phyloP scores from a whole-genome alignment of 2,329 filamentous ascomycete species.

The Fonsecaea pugnacius region DNA sequence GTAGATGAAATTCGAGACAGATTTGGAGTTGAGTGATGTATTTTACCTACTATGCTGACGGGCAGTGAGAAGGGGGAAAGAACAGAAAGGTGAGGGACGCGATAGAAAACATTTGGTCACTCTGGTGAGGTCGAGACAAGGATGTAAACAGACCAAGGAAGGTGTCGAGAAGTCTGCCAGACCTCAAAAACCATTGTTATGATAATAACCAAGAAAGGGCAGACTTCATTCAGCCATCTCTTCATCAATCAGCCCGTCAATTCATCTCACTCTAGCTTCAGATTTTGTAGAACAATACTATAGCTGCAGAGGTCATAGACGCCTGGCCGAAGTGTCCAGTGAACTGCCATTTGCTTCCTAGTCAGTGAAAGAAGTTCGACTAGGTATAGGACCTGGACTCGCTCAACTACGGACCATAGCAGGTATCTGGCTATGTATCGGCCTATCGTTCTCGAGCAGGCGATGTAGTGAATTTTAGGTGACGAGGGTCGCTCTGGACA shows the following conservation, averaged over 20 bases:
- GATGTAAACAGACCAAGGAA: background rate
- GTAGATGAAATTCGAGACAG: background rate
- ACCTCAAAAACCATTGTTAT: background rate
- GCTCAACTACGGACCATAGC: too few relatives aligned
- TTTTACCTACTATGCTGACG: background rate
- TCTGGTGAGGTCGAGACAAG: background rate
- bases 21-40: background rate
- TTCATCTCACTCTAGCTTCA: background rate
- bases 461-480: too few relatives aligned
- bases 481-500: conserved; percentile 25
- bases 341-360: background rate
- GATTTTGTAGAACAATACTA: too few relatives aligned
- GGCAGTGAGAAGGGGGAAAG: background rate
- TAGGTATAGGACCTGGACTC: background rate
- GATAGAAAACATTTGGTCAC: background rate
- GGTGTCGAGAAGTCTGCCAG: background rate
- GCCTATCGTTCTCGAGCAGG: too few relatives aligned
- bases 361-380: background rate
- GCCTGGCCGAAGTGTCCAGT: background rate
- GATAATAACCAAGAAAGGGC: background rate
- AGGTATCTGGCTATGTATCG: too few relatives aligned
- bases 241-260: background rate
- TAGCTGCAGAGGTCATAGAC: background rate
- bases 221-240: background rate
- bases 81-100: background rate